These are phyloP conservation scores for Sclerotinia subarctica DNA, from an alignment of 2,329 filamentous ascomycete species.

Conservation along the genomic window DNA sequence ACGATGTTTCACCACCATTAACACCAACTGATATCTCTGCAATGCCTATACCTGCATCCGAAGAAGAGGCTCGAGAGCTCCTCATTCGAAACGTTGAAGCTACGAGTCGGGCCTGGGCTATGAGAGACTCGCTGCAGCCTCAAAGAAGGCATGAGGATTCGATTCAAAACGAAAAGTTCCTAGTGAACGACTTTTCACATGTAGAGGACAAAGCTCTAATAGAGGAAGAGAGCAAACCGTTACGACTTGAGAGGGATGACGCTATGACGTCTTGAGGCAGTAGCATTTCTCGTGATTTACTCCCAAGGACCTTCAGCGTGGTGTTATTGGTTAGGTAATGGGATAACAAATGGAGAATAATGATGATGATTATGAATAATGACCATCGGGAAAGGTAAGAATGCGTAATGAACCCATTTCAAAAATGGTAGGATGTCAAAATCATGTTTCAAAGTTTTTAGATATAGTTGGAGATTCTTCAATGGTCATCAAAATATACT, in stretches of 20 bases:
- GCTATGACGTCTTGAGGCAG: conserved; percentile 22
- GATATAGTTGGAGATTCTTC: conserved; percentile 27
- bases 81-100: conserved; percentile 28
- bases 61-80: conserved; percentile 36
- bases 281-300: background rate
- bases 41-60: conserved; percentile 29
- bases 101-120: conserved; percentile 18
- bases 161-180: conserved; percentile 44
- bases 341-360: background rate
- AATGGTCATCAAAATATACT: conserved; percentile 5
- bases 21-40: conserved; percentile 17
- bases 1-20: conserved; percentile 26
- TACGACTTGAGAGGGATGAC: conserved; percentile 35
- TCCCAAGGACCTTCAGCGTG: background rate
- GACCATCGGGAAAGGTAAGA: background rate
- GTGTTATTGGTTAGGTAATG: background rate
- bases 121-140: background rate
- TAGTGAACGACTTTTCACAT: conserved; percentile 40
- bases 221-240: conserved; percentile 40
- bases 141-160: conserved; percentile 23
- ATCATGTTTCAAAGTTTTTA: conserved; percentile 14
- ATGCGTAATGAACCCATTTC: conserved; percentile 26
- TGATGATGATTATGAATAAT: background rate
- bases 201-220: conserved; percentile 44
- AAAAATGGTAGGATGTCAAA: background rate